A percentile compares a stretch with the other conserved stretches of the same genome.
These are phyloP conservation scores for Metarhizium humberi DNA, from an alignment of 2,329 filamentous ascomycete genomes.

Conservation along the genomic window DNA sequence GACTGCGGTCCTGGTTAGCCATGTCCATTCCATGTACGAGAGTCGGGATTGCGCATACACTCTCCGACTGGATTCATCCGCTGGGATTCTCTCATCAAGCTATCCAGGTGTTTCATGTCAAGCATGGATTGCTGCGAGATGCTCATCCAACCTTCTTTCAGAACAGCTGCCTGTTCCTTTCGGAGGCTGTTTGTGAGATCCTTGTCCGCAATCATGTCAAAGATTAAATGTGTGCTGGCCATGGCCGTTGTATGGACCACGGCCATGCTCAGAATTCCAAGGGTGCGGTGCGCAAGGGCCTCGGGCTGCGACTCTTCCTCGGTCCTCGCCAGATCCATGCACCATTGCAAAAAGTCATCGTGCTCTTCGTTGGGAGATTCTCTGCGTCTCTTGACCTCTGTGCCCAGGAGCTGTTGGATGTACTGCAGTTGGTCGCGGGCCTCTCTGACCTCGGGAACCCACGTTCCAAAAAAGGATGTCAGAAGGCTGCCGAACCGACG, in stretches of 20 bases:
- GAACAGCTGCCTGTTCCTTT: constrained; percentile 5
- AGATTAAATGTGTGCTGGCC: constrained; percentile 10
- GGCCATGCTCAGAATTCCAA: constrained; percentile 11
- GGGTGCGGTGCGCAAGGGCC: constrained; percentile 7
- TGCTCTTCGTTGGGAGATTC: constrained; percentile 2
- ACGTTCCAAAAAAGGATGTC: background rate
- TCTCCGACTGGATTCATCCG: constrained; percentile 11
- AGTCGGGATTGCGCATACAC: background rate
- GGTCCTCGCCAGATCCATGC: constrained; percentile 8
- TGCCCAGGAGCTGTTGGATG: constrained; percentile 8
- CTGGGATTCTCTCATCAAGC: constrained; percentile 12
- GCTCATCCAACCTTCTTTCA: constrained; percentile 4
- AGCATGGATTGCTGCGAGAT: constrained; percentile 11
- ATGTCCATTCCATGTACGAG: background rate
- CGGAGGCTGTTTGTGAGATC: constrained; percentile 2
- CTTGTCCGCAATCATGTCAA: constrained; percentile 6
- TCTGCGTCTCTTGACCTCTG: constrained; percentile 6
- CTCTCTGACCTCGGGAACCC: constrained; percentile 4
- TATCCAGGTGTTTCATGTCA: constrained; percentile 12
- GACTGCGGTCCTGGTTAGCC: constrained; percentile 1
- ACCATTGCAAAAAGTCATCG: constrained; percentile 11
- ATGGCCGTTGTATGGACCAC: constrained; percentile 12
- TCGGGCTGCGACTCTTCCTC: constrained; percentile 7
- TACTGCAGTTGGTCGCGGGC: constrained; percentile 7
- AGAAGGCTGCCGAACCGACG: constrained; percentile 5